Percentiles rank a stretch among this genome's conserved stretches.
These are phyloP conservation scores for Didymella keratinophila DNA, from an alignment of 2,329 filamentous ascomycete species.

Conservation along the genomic window DNA sequence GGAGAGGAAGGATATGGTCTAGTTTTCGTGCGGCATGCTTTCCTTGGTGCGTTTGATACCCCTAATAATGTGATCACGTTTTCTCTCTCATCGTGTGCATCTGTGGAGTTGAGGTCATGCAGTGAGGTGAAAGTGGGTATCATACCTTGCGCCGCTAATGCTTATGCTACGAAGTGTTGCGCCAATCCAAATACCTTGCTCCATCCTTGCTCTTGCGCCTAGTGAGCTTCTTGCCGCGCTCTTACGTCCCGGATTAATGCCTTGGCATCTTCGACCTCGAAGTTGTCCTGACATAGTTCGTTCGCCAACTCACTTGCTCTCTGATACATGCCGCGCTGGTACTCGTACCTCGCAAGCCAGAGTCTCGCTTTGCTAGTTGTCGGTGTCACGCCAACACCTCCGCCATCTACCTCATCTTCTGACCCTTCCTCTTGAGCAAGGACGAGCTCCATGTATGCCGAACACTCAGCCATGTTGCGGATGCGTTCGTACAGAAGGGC, in stretches of 20 bases:
- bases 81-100: not conserved
- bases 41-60: constrained; percentile 3
- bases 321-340: constrained; percentile 76
- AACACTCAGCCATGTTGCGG: constrained; percentile 78
- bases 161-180: not conserved
- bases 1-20: constrained; percentile 6
- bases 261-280: constrained; percentile 82
- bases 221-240: constrained; percentile 58
- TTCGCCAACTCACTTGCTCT: constrained; percentile 82
- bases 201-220: not conserved
- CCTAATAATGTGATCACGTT: not conserved
- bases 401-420: constrained; percentile 53
- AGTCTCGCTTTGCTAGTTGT: constrained; percentile 91
- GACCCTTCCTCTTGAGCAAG: constrained; percentile 87
- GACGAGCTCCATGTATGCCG: constrained; percentile 94
- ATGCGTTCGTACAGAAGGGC: constrained; percentile 86
- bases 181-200: not conserved
- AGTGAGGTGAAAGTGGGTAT: constrained; percentile 8
- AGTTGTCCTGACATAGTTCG: constrained; percentile 93
- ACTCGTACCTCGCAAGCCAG: constrained; percentile 88
- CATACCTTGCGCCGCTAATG: constrained; percentile 6
- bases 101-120: not conserved
- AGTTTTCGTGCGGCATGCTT: not conserved
- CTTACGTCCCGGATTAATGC: constrained; percentile 87
- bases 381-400: constrained; percentile 80